These are phyloP conservation scores for Penicillium concentricum DNA, from an alignment of 2,329 filamentous ascomycete genomes.

Conservation along the genomic window DNA sequence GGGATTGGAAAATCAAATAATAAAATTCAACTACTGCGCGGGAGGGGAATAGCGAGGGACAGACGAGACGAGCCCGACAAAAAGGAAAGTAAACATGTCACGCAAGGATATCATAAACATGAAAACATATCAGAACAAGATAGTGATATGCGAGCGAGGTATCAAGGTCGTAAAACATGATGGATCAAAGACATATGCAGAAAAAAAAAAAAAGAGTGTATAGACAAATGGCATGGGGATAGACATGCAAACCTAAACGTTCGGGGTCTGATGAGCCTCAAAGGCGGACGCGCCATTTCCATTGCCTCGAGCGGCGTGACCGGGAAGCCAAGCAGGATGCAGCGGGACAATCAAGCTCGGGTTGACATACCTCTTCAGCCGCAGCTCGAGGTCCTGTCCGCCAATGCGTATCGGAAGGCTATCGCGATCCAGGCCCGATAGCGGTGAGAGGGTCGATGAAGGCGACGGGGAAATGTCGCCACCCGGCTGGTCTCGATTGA, in stretches of 20 bases:
- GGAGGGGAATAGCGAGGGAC: neutral
- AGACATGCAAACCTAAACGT: slow-evolving; percentile 2
- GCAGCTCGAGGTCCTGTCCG: slow-evolving; percentile 39
- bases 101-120: slow-evolving; percentile 3
- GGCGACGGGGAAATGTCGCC: slow-evolving; percentile 38
- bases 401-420: slow-evolving; percentile 42
- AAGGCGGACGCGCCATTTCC: slow-evolving; percentile 20
- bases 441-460: slow-evolving; percentile 40
- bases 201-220: neutral
- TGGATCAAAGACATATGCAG: neutral
- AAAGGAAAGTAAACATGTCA: neutral
- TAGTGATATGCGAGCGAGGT: slow-evolving; percentile 15
- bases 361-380: slow-evolving; percentile 48
- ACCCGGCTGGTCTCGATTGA: slow-evolving; percentile 63
- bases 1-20: neutral
- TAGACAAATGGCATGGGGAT: neutral
- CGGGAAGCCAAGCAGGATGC: slow-evolving; percentile 46
- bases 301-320: slow-evolving; percentile 21
- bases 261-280: slow-evolving; percentile 17
- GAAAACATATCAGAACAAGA: neutral
- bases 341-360: slow-evolving; percentile 47
- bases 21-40: neutral
- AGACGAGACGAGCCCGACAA: neutral
- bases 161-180: slow-evolving; percentile 26
- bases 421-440: slow-evolving; percentile 46